Conservation (phyloP, 2,329 filamentous ascomycete species). For the Pseudogymnoascus sp. region DNA sequence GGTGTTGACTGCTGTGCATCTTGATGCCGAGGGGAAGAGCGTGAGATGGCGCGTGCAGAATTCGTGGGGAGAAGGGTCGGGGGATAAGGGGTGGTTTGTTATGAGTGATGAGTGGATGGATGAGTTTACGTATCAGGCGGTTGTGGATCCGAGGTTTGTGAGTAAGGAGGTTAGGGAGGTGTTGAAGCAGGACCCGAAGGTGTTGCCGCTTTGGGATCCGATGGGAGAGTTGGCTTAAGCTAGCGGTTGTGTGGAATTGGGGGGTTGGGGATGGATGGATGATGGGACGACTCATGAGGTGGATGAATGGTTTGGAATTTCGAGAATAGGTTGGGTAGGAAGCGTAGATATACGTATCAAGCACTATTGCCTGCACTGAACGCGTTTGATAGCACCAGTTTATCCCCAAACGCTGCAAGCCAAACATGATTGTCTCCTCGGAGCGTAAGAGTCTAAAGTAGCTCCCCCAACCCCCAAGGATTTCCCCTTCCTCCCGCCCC, state of each 20-base stretch:
- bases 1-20: conserved; percentile 80
- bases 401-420: too few species aligned
- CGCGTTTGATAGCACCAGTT: too few species aligned
- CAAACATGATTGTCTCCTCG: too few species aligned
- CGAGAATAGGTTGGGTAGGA: not conserved
- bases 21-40: conserved; percentile 57
- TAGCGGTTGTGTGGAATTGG: not conserved
- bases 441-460: too few species aligned
- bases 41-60: conserved; percentile 85
- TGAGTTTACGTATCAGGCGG: conserved; percentile 78
- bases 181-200: conserved; percentile 60
- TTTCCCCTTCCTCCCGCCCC: too few species aligned
- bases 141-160: conserved; percentile 67
- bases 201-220: conserved; percentile 72
- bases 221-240: conserved; percentile 65
- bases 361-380: not conserved
- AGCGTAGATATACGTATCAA: not conserved
- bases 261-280: not conserved
- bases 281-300: not conserved
- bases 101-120: conserved; percentile 80
- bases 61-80: conserved; percentile 65
- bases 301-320: not conserved
- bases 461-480: too few species aligned
- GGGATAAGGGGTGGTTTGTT: conserved; percentile 78
- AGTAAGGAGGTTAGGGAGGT: conserved; percentile 61